Percentiles rank a stretch among this genome's conserved stretches.
phyloP scores from a whole-genome alignment of 2,329 filamentous ascomycete species.

The Ceratocystiopsis brevicomis region DNA sequence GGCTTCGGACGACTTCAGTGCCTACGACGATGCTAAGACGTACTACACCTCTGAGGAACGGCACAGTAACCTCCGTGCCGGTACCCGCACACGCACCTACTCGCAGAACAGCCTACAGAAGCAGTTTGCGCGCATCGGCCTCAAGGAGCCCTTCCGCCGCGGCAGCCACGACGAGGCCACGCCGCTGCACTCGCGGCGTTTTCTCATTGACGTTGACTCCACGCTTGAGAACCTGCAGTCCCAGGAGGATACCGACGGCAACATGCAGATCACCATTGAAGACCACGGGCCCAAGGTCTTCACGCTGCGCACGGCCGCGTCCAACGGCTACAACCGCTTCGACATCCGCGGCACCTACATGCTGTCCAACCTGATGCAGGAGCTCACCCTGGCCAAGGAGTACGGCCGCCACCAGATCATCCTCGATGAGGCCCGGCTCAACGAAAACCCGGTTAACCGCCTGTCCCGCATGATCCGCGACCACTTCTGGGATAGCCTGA shows the following conservation, averaged over 20 bases:
- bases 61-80: slow-evolving; percentile 25
- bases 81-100: slow-evolving; percentile 34
- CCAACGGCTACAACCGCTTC: slow-evolving; percentile 69
- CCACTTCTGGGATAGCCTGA: slow-evolving; percentile 85
- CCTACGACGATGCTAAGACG: slow-evolving; percentile 36
- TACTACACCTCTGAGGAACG: slow-evolving; percentile 40
- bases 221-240: slow-evolving; percentile 62
- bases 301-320: slow-evolving; percentile 66
- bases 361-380: slow-evolving; percentile 89
- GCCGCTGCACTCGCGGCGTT: slow-evolving; percentile 48
- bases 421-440: slow-evolving; percentile 75
- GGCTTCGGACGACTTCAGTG: slow-evolving; percentile 24
- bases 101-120: slow-evolving; percentile 38
- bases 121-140: slow-evolving; percentile 31
- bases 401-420: slow-evolving; percentile 79
- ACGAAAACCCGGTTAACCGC: slow-evolving; percentile 85
- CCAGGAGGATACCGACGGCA: slow-evolving; percentile 82
- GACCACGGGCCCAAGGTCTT: slow-evolving; percentile 83
- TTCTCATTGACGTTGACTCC: slow-evolving; percentile 69
- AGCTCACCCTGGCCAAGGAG: slow-evolving; percentile 80
- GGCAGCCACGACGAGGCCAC: slow-evolving; percentile 53
- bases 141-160: slow-evolving; percentile 35
- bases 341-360: slow-evolving; percentile 93
- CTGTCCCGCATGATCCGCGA: slow-evolving; percentile 71
- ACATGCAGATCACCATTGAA: slow-evolving; percentile 96